These are phyloP conservation scores for Theileria sp. DNA, from an alignment of 169 alveolate genomes.

Conservation along the genomic window DNA sequence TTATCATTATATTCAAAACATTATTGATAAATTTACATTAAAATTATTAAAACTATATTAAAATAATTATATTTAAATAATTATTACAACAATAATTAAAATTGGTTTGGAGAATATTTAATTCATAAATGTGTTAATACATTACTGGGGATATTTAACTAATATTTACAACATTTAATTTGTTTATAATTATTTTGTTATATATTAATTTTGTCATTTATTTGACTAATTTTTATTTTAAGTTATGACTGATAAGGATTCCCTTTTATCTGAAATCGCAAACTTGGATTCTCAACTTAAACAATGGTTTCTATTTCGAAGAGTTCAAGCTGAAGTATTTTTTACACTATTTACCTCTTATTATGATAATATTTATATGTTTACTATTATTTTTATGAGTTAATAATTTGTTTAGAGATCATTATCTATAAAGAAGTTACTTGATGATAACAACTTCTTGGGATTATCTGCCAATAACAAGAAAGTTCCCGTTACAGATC, in stretches of 20 bases:
- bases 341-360: neutral
- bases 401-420: conserved; percentile 41
- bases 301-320: conserved; percentile 76
- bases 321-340: conserved; percentile 74
- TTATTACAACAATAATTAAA: no score
- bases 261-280: conserved; percentile 66
- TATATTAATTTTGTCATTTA: neutral
- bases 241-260: conserved; percentile 41
- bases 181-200: no score
- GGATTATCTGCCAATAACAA: conserved; percentile 70
- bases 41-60: no score
- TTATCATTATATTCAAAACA: no score
- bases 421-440: conserved; percentile 63
- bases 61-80: no score
- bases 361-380: neutral
- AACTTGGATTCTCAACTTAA: conserved; percentile 70
- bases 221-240: neutral
- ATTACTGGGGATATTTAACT: conserved; percentile 15
- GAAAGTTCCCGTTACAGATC: conserved; percentile 60
- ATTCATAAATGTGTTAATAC: neutral
- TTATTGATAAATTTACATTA: no score
- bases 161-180: neutral
- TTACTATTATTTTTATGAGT: neutral
- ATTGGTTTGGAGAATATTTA: neutral
- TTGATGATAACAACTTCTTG: conserved; percentile 71